Percentiles rank a stretch among this genome's conserved stretches.
These are phyloP conservation scores for Picea sitchensis DNA, from an alignment of 75 land plant genomes.

Conservation along the genomic window DNA sequence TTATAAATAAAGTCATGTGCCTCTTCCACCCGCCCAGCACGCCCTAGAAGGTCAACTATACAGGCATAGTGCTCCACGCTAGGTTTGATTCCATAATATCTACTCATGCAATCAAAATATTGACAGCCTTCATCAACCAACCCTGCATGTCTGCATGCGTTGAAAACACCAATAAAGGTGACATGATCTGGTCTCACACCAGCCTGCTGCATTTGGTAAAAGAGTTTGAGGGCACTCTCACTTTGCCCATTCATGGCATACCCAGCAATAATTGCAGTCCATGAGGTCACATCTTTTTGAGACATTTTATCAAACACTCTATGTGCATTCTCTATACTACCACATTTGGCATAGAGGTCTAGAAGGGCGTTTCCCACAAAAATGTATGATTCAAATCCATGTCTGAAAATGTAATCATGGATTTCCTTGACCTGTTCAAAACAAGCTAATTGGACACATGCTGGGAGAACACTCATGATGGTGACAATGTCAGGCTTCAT, in stretches of 20 bases:
- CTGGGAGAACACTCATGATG: slow-evolving; percentile 62
- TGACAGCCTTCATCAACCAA: slow-evolving; percentile 44
- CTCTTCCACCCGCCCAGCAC: slow-evolving; percentile 48
- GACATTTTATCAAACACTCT: not conserved
- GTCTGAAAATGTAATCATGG: not conserved
- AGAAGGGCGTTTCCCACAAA: not conserved
- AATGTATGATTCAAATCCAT: not conserved
- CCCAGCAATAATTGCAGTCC: slow-evolving; percentile 42
- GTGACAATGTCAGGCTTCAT: slow-evolving; percentile 33
- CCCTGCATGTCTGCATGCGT: slow-evolving; percentile 70
- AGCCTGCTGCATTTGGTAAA: slow-evolving; percentile 32
- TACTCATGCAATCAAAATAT: slow-evolving; percentile 37
- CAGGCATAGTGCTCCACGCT: slow-evolving; percentile 57
- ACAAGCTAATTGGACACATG: slow-evolving; percentile 45
- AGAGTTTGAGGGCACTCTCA: slow-evolving; percentile 29
- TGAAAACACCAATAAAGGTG: slow-evolving; percentile 37
- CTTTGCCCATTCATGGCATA: slow-evolving; percentile 24
- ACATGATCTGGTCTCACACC: slow-evolving; percentile 29
- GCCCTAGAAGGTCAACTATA: slow-evolving; percentile 58
- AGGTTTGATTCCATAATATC: slow-evolving; percentile 29
- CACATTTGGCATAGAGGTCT: not conserved
- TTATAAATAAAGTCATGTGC: slow-evolving; percentile 21
- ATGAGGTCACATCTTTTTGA: slow-evolving; percentile 15
- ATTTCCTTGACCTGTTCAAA: not conserved
- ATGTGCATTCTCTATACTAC: not conserved